Evolutionary conservation across 768 basidiomycete genomes (phyloP).

Genomic region (Pisolithus albus): DNA sequence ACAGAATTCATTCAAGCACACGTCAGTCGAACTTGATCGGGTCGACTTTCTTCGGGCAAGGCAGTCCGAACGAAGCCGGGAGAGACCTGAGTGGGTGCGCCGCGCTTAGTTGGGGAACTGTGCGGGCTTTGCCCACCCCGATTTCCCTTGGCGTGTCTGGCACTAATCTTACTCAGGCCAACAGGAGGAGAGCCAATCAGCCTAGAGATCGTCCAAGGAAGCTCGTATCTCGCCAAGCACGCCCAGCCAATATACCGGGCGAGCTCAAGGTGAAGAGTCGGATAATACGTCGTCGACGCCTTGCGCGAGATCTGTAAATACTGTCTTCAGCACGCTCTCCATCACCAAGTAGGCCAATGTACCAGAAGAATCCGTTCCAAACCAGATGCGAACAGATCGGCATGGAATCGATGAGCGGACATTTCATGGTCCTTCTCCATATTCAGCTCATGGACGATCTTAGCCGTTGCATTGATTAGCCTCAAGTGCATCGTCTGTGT

Average conservation of each 20-base stretch:
- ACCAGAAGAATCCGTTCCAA: constrained; percentile 88
- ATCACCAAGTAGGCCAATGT: constrained; percentile 19
- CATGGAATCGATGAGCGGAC: constrained; percentile 78
- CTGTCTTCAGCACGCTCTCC: neutral
- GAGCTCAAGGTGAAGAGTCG: constrained; percentile 88
- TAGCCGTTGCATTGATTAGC: constrained; percentile 75
- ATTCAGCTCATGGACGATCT: constrained; percentile 55
- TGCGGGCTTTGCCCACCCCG: constrained; percentile 13
- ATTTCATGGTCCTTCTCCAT: constrained; percentile 62
- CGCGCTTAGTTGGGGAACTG: constrained; percentile 20
- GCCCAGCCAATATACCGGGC: constrained; percentile 77
- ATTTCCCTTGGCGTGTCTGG: constrained; percentile 9
- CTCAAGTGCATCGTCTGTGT: constrained; percentile 79
- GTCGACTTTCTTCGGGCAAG: constrained; percentile 38
- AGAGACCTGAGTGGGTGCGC: constrained; percentile 6
- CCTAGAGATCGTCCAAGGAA: constrained; percentile 77
- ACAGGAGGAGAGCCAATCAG: constrained; percentile 75
- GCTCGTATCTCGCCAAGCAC: constrained; percentile 57
- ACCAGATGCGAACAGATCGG: constrained; percentile 84
- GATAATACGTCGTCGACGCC: constrained; percentile 92
- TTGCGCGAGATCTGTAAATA: constrained; percentile 77
- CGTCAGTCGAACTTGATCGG: constrained; percentile 35
- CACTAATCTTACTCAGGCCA: constrained; percentile 40
- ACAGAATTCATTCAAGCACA: neutral
- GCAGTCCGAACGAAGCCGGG: constrained; percentile 24